Conservation (phyloP, 805 yeast genomes). For the Yarrowia bubula region DNA sequence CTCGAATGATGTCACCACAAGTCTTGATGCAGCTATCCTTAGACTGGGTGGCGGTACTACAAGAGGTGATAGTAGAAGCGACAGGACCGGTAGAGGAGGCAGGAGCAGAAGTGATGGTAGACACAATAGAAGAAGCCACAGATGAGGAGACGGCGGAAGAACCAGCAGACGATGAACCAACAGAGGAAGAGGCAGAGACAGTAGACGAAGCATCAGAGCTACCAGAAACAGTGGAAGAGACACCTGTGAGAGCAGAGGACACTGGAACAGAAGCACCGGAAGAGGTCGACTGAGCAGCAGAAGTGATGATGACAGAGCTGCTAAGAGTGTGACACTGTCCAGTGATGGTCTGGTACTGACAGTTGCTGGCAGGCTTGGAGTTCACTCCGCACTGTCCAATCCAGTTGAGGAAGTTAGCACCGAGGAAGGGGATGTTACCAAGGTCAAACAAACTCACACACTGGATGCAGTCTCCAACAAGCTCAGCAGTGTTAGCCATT, state of each 20-base stretch:
- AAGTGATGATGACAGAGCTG: too few relatives aligned
- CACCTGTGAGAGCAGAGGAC: too few relatives aligned
- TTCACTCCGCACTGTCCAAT: neutral
- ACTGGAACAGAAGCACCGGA: too few relatives aligned
- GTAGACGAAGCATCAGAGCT: too few relatives aligned
- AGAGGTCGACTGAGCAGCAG: too few relatives aligned
- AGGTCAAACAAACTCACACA: conserved; percentile 1
- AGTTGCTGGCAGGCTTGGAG: neutral
- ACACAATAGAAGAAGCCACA: too few relatives aligned
- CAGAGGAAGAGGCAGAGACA: too few relatives aligned
- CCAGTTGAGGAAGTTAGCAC: neutral
- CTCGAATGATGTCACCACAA: conserved; percentile 4
- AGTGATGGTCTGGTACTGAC: neutral
- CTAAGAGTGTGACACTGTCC: too few relatives aligned
- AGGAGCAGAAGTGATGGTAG: conserved; percentile 6
- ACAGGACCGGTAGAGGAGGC: neutral
- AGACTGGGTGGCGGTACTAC: neutral
- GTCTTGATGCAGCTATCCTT: neutral
- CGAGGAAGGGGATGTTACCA: neutral
- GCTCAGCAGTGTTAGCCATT: neutral
- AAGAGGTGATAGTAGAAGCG: neutral
- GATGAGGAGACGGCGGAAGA: too few relatives aligned
- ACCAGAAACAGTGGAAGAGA: too few relatives aligned
- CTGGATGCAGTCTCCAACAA: conserved; percentile 8
- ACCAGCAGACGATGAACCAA: too few relatives aligned